Percentiles rank a stretch among this genome's conserved stretches.
These are phyloP conservation scores for Epichloe scottii DNA, from an alignment of 2,329 filamentous ascomycete species.

Conservation along the genomic window DNA sequence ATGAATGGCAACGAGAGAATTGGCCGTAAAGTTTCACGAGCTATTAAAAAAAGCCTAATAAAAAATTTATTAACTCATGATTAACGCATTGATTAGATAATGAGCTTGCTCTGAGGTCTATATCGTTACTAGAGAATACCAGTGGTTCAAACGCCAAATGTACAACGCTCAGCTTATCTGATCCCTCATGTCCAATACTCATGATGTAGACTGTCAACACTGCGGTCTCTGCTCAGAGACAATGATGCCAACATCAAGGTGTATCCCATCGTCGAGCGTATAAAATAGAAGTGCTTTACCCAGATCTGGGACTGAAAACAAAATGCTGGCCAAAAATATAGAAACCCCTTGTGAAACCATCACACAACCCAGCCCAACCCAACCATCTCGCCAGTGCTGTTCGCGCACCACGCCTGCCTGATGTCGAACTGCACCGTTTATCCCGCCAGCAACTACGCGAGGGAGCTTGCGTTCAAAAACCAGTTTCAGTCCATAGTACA, in stretches of 20 bases:
- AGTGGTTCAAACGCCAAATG: not conserved
- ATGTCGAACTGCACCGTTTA: not conserved
- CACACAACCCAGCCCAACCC: not conserved
- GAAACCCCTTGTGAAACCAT: not conserved
- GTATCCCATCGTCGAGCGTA: not conserved
- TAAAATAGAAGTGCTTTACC: not conserved
- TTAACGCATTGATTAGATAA: not conserved
- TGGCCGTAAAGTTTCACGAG: constrained; percentile 1
- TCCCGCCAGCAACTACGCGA: no score
- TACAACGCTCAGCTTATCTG: not conserved
- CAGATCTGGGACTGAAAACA: not conserved
- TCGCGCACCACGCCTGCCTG: not conserved
- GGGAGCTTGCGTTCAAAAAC: constrained; percentile 30
- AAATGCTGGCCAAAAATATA: not conserved
- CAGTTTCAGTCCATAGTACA: constrained; percentile 61
- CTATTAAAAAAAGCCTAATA: not conserved
- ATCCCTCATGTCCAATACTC: not conserved
- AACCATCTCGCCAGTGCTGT: not conserved
- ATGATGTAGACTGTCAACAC: not conserved
- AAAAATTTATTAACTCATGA: not conserved
- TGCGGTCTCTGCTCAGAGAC: not conserved
- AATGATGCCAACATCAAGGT: not conserved
- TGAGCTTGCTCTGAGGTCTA: not conserved
- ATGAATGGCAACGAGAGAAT: constrained; percentile 13
- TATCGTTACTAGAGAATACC: not conserved